Conservation (phyloP, 192 early-diverging fungal genomes). For the Cetraspora pellucida region DNA sequence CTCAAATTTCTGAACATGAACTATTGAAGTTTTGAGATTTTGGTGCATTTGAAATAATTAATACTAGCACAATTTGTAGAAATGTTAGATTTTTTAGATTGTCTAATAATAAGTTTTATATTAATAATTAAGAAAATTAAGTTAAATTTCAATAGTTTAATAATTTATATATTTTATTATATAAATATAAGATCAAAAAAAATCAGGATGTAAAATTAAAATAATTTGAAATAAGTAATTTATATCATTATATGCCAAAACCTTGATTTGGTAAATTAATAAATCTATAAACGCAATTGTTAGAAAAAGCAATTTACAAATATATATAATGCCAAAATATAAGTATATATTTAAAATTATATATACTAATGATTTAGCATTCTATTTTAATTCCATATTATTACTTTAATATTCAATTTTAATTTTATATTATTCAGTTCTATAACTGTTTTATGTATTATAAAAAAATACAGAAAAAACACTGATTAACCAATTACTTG, state of each 20-base stretch:
- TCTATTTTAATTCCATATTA: not conserved
- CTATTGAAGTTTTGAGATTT: not conserved
- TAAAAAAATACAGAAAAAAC: not conserved
- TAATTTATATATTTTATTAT: too few relatives aligned
- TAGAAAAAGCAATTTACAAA: not conserved
- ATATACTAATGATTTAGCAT: too few relatives aligned
- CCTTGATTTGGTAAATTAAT: not conserved
- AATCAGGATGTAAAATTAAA: too few relatives aligned
- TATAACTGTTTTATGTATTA: not conserved
- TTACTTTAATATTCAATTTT: too few relatives aligned
- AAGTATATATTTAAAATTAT: too few relatives aligned
- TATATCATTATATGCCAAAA: not conserved
- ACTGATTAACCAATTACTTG: too few relatives aligned
- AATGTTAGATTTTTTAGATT: not conserved
- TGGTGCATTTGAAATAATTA: constrained; percentile 19
- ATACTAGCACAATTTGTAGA: not conserved
- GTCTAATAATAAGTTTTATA: constrained; percentile 2
- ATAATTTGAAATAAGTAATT: too few relatives aligned
- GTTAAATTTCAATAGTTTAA: not conserved
- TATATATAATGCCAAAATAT: too few relatives aligned
- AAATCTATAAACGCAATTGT: not conserved
- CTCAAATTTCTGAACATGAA: not conserved
- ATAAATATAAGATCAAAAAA: too few relatives aligned
- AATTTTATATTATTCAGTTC: too few relatives aligned
- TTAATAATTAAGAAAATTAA: not conserved